Conservation (phyloP, 106 monocot species). For the Allium cepa region DNA sequence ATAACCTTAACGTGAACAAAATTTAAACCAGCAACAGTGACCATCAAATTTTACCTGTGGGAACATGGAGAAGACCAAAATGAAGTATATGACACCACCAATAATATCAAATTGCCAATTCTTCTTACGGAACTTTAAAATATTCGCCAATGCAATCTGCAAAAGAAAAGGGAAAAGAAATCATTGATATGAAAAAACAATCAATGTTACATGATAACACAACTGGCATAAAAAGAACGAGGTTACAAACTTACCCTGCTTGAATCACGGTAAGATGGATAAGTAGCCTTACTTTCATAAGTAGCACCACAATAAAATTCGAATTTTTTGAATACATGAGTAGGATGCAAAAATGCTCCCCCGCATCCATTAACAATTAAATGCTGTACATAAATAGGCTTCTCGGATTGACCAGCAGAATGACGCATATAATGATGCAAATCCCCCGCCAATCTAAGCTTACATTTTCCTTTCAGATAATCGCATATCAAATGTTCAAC, state of each 20-base stretch:
- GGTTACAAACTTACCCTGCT: constrained; percentile 38
- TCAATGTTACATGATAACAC: too few relatives aligned
- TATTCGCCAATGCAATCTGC: constrained; percentile 89
- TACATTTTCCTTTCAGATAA: constrained; percentile 78
- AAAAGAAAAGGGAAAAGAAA: constrained; percentile 6
- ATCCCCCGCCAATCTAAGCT: constrained; percentile 83
- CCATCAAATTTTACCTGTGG: constrained; percentile 46
- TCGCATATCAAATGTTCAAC: constrained; percentile 70
- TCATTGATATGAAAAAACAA: neutral
- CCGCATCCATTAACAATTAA: constrained; percentile 95
- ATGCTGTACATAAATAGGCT: constrained; percentile 57
- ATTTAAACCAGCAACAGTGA: too few relatives aligned
- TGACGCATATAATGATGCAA: constrained; percentile 95
- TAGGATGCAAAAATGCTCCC: constrained; percentile 91
- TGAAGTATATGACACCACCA: constrained; percentile 84
- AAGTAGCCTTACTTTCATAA: constrained; percentile 66
- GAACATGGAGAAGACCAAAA: constrained; percentile 84
- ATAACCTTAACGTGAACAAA: too few relatives aligned
- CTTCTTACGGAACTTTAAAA: constrained; percentile 92
- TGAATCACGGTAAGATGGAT: constrained; percentile 87
- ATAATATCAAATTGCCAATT: constrained; percentile 97
- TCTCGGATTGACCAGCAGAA: constrained; percentile 43
- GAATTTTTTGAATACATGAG: constrained; percentile 80
- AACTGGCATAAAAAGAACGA: neutral
- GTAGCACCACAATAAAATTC: constrained; percentile 45